phyloP scores from a whole-genome alignment of 2,329 filamentous ascomycete genomes.

The Venturia aucupariae region DNA sequence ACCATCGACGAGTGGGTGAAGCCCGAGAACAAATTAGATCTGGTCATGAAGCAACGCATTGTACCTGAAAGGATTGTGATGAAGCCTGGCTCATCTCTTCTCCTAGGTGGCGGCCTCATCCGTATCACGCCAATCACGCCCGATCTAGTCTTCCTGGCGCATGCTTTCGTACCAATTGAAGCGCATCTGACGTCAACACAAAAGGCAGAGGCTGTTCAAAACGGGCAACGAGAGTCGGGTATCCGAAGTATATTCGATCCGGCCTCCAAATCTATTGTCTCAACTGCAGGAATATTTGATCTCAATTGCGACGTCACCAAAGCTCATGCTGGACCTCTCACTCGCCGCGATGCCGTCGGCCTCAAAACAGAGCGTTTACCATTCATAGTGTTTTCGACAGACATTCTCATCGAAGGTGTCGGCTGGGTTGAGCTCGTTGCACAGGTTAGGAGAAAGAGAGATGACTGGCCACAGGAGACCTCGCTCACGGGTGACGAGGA shows the following conservation, averaged over 20 bases:
- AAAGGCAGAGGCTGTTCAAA: constrained; percentile 69
- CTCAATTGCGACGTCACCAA: constrained; percentile 79
- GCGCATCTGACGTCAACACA: constrained; percentile 69
- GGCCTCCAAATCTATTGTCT: constrained; percentile 25
- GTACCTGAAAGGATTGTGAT: constrained; percentile 64
- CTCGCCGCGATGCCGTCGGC: constrained; percentile 51
- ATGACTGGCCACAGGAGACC: not conserved
- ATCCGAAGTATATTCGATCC: constrained; percentile 52
- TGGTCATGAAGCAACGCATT: constrained; percentile 72
- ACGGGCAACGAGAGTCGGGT: constrained; percentile 49
- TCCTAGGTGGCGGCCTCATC: constrained; percentile 74
- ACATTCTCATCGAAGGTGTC: constrained; percentile 83
- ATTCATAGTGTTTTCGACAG: constrained; percentile 69
- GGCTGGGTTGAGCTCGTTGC: constrained; percentile 87
- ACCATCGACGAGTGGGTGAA: constrained; percentile 61
- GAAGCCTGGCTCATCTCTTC: constrained; percentile 67
- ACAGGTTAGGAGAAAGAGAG: constrained; percentile 52
- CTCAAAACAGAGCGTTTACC: constrained; percentile 61
- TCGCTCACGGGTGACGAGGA: not conserved
- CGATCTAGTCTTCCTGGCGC: constrained; percentile 61
- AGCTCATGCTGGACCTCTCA: constrained; percentile 64
- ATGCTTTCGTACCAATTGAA: constrained; percentile 73
- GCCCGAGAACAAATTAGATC: constrained; percentile 52
- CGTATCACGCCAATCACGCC: constrained; percentile 69
- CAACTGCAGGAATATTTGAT: constrained; percentile 58